Base-by-base conservation (phyloP, 169 alveolate species). In the Theileria luwenshuni region DNA sequence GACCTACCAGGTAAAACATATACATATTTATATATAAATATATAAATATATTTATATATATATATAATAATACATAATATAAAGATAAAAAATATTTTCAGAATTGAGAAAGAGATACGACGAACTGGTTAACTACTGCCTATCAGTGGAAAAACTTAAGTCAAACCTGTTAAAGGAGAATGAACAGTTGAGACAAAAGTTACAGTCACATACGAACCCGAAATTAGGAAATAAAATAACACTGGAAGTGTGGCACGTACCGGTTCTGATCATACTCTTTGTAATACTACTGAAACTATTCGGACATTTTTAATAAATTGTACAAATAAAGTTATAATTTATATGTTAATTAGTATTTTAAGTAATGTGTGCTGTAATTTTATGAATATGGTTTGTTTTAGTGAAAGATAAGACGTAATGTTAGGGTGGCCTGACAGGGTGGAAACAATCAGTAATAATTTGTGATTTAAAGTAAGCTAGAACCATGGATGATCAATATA, bases 121-220 rank as follows among this genome's bases (percentile, higher is more conserved):
- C 69, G 95, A 92, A 45, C 92, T 92, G 43, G 92, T 92, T 54
- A 91, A 90, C 54, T 92, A 92, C 69, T 90, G 95, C 63, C 91
- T 92, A 47, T 90, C 94, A 43, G 93, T 90, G n/a, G 95, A 92
- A 68, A 92, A 92, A 58, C 91, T 86, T 47, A 92, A 89, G 84
- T 86, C 90, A 19, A 86, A 84, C 30, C 51, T 89, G 43, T 77
- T 84, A 56, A 89, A 85, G 77, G 93, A 89, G 69, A 89, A 89
- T 75, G 93, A 89, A 32, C 86, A 85, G 62, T 76, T 89, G 35
- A 56, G 84, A 35, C 89, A 81, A 54, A 62, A 77, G 52, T 70
- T 81, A 6, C 68, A 67, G 65, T 21, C 69, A n/a, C 76, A 83
- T 13, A 49, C 77, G 2, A 35, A 61, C 12, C 76, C 56, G 32